Percentiles rank a stretch among this genome's conserved stretches.
Conservation (phyloP, 2,329 filamentous ascomycete genomes). For the Coniosporium tulheliwenetii region DNA sequence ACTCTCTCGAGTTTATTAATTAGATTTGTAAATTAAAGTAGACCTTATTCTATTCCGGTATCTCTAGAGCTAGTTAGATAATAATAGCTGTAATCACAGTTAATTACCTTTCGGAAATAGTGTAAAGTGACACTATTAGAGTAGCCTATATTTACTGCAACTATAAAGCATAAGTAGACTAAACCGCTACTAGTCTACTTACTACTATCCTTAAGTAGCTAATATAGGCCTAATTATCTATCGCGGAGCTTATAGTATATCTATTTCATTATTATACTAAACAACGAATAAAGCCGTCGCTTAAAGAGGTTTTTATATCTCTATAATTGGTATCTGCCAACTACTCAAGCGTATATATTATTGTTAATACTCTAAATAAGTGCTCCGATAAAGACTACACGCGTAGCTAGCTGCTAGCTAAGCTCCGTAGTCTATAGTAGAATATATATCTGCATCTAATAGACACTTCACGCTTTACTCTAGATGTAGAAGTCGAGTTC, state of each 20-base stretch:
- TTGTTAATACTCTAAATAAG: slow-evolving; percentile 19
- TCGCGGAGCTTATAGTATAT: slow-evolving; percentile 6
- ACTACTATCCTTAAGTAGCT: slow-evolving; percentile 19
- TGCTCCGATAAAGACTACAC: slow-evolving; percentile 8
- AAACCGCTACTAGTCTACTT: slow-evolving; percentile 11
- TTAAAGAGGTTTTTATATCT: slow-evolving; percentile 7
- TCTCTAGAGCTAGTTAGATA: slow-evolving; percentile 14
- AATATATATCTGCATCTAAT: slow-evolving; percentile 3
- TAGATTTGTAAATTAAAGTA: slow-evolving; percentile 5
- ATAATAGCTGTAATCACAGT: slow-evolving; percentile 11
- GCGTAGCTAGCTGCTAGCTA: slow-evolving; percentile 4
- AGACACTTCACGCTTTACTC: slow-evolving; percentile 8
- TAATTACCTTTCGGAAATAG: slow-evolving; percentile 5
- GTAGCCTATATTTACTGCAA: slow-evolving; percentile 20
- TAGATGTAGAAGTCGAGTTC: slow-evolving; percentile 7
- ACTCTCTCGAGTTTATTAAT: slow-evolving; percentile 2
- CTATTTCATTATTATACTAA: slow-evolving; percentile 11
- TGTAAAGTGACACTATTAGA: slow-evolving; percentile 5
- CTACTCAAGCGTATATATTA: slow-evolving; percentile 13
- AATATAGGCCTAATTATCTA: slow-evolving; percentile 7
- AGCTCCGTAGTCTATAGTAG: slow-evolving; percentile 4
- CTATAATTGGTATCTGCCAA: slow-evolving; percentile 7
- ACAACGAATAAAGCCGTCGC: slow-evolving; percentile 8
- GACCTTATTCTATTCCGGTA: slow-evolving; percentile 12
- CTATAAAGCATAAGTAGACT: slow-evolving; percentile 9